Evolutionary conservation across 768 basidiomycete genomes (phyloP).

Genomic region (Leccinum olivaceopallidum): DNA sequence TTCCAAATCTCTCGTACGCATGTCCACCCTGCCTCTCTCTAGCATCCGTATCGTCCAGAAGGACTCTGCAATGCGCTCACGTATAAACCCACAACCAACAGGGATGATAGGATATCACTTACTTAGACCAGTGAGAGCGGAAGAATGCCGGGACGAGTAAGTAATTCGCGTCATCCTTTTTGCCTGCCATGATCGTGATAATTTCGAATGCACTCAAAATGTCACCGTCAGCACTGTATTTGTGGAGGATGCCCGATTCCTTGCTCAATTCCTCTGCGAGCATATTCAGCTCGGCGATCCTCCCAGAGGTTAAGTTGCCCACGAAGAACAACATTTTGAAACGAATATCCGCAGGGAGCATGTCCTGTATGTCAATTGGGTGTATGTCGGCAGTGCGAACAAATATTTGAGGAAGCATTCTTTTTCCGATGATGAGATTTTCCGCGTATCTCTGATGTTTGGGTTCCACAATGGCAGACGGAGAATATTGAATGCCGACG

Average conservation of each 20-base stretch:
- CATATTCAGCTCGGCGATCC: neutral
- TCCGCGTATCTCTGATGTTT: neutral
- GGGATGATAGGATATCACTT: neutral
- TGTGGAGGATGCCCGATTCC: neutral
- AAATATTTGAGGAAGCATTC: neutral
- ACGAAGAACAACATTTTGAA: neutral
- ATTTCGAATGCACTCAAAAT: neutral
- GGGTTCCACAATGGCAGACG: neutral
- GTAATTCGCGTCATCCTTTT: neutral
- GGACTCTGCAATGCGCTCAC: neutral
- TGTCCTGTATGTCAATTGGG: neutral
- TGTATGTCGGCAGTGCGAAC: neutral
- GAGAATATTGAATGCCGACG: neutral
- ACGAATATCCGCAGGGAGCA: neutral
- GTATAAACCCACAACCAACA: neutral
- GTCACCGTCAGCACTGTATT: neutral
- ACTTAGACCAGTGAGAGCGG: neutral
- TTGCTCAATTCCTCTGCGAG: neutral
- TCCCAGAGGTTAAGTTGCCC: neutral
- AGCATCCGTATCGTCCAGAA: neutral
- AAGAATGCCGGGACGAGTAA: neutral
- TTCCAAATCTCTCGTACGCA: neutral
- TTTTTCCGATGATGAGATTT: neutral
- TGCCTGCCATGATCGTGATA: neutral
- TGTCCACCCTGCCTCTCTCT: neutral